Base-by-base conservation (phyloP, 2,329 filamentous ascomycete species). In the Neonectria sp. region DNA sequence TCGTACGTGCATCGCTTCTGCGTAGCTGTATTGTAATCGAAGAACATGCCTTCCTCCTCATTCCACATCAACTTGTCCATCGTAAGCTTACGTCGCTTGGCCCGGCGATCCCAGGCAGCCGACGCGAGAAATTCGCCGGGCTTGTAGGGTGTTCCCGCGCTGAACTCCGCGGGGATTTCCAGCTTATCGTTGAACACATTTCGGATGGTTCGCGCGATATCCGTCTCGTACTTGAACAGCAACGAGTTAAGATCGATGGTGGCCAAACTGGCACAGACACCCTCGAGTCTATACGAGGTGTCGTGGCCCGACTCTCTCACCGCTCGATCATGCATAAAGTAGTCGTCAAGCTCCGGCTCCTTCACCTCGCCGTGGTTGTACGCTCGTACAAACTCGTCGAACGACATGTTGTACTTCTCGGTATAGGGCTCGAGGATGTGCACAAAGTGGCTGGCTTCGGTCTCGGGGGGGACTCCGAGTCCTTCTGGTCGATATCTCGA, bases 21-120 rank as follows among this genome's bases (percentile, higher is more conserved):
- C 81, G 92, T 93, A 69, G 88, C 91, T 0, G 94, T 97, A 83
- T 99, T 89, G 81, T 98, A 99, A 82, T 99, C 96, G 78, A 98
- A 98, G 86, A 94, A 99, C 93, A 98, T 97, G 65, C 95, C 95
- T 79, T 93, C 91, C 73, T 93, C 86, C 73, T 95, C 92, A 78
- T 97, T 93, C 96, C 96, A 99, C 79, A 97, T 90, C 77, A 96
- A 94, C 83, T 95, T 96, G 82, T 98, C 93, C 75, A 98, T 96
- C 9, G 90, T 90, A 73, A 91, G 86, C 85, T 96, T 95, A 76
- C 96, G 91, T 75, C 91, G 90, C 83, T 92, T 93, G 53, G 95
- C 94, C 45, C 95, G 92, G 46, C 95, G 93, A 79, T 98, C 95
- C 96, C 96, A 99, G 55, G 89, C 86, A 1, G 95, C 91, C 1